Conservation (phyloP, 2,329 filamentous ascomycete species). For the Eutypa lata region DNA sequence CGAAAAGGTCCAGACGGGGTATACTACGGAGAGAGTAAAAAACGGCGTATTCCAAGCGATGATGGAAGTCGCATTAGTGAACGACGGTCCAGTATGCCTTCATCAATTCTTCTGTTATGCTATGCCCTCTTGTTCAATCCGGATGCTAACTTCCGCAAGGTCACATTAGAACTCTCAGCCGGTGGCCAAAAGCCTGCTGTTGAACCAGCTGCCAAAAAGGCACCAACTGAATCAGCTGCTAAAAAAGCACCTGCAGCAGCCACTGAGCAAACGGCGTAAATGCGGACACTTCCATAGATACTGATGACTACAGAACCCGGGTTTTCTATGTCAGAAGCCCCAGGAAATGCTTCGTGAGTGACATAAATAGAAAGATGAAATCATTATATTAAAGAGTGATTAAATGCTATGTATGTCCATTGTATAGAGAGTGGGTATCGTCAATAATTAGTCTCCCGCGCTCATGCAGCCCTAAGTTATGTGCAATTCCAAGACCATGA, state of each 20-base stretch:
- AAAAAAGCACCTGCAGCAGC: too few relatives aligned
- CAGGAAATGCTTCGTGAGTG: background rate
- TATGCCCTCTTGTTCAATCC: background rate
- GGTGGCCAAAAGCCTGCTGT: background rate
- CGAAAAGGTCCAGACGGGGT: slow-evolving; percentile 68
- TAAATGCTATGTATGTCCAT: background rate
- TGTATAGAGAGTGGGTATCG: slow-evolving; percentile 4
- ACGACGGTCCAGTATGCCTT: slow-evolving; percentile 67
- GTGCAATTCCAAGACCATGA: background rate
- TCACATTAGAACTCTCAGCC: slow-evolving; percentile 1
- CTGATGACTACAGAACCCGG: too few relatives aligned
- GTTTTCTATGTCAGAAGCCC: too few relatives aligned
- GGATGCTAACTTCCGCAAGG: background rate
- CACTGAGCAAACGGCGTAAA: too few relatives aligned
- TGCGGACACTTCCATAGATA: too few relatives aligned
- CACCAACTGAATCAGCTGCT: too few relatives aligned
- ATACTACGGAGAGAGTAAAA: slow-evolving; percentile 73
- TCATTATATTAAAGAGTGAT: background rate
- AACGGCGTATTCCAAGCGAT: slow-evolving; percentile 97
- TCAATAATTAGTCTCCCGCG: background rate
- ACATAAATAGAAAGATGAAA: background rate
- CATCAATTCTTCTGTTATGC: background rate
- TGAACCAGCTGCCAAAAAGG: background rate
- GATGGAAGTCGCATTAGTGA: slow-evolving; percentile 95
- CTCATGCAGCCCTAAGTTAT: too few relatives aligned